Evolutionary conservation across 2,329 filamentous ascomycete genomes (phyloP).

Genomic region (Ampelomyces quisqualis): DNA sequence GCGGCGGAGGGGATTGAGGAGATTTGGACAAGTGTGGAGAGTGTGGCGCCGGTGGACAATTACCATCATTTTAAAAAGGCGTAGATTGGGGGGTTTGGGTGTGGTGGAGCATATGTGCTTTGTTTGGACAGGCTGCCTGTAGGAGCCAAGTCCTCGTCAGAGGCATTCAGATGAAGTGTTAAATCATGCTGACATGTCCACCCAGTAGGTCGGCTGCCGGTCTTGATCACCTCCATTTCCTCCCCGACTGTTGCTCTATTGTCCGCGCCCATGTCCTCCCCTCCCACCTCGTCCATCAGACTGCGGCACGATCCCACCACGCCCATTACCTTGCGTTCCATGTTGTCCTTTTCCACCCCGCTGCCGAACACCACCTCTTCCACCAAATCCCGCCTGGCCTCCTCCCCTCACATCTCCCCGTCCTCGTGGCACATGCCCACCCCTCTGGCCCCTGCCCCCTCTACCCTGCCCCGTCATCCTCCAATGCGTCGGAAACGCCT

Average conservation of each 20-base stretch:
- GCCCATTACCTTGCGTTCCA: background rate
- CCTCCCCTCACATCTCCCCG: background rate
- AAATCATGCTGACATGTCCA: too few relatives aligned
- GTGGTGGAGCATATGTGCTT: too few relatives aligned
- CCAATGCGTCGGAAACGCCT: slow-evolving; percentile 20
- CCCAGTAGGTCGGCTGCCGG: too few relatives aligned
- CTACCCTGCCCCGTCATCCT: background rate
- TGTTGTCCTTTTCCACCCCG: background rate
- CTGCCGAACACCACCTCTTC: too few relatives aligned
- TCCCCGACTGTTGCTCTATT: background rate
- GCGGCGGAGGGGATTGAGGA: slow-evolving; percentile 25
- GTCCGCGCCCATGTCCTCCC: background rate
- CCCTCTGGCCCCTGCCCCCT: too few relatives aligned
- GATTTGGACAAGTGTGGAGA: slow-evolving; percentile 30
- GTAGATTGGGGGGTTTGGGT: background rate
- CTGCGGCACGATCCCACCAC: background rate
- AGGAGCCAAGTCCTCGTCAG: too few relatives aligned
- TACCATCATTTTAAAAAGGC: background rate
- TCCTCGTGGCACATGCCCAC: too few relatives aligned
- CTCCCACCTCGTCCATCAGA: background rate
- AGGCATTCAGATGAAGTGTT: too few relatives aligned
- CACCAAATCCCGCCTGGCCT: too few relatives aligned
- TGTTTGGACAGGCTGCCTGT: too few relatives aligned
- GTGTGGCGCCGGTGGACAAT: slow-evolving; percentile 32
- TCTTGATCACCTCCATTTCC: too few relatives aligned